These are phyloP conservation scores for Trifolium repens DNA, from an alignment of 306 rosid genomes.

Conservation along the genomic window DNA sequence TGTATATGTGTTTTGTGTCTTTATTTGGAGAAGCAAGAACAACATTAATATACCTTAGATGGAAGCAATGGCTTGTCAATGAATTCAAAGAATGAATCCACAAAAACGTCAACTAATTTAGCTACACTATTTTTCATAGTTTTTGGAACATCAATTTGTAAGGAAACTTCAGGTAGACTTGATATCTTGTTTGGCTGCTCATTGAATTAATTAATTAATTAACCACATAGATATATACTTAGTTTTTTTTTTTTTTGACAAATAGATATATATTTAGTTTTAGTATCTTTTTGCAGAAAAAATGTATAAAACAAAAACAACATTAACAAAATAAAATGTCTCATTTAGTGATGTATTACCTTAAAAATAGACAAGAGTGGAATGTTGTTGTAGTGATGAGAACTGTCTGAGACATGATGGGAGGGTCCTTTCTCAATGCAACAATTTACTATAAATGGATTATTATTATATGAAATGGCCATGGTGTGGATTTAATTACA, in stretches of 20 bases:
- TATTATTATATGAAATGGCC: slow-evolving; percentile 44
- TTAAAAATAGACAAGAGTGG: slow-evolving; percentile 40
- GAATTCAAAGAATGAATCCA: slow-evolving; percentile 68
- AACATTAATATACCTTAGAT: slow-evolving; percentile 49
- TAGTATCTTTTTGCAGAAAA: not conserved
- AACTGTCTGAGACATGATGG: too few relatives aligned
- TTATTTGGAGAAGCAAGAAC: not conserved
- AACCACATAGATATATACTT: not conserved
- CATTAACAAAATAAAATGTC: too few relatives aligned
- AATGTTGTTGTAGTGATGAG: slow-evolving; percentile 28
- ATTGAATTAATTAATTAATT: not conserved
- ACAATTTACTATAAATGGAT: slow-evolving; percentile 40
- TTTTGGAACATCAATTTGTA: slow-evolving; percentile 41
- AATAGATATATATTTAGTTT: too few relatives aligned
- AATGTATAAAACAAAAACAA: not conserved
- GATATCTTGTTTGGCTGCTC: slow-evolving; percentile 46
- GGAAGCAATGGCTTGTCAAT: slow-evolving; percentile 63
- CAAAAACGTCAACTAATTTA: slow-evolving; percentile 60
- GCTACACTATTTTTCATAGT: slow-evolving; percentile 36
- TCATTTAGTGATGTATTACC: slow-evolving; percentile 37
- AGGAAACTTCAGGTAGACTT: slow-evolving; percentile 39
- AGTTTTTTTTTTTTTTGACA: not conserved
- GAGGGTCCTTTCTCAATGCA: slow-evolving; percentile 39
- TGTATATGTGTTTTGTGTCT: too few relatives aligned
- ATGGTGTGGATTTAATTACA: slow-evolving; percentile 17